A percentile compares a stretch with the other conserved stretches of the same genome.
Evolutionary conservation across 2,329 filamentous ascomycete species (phyloP).

Genomic region (Chrysoporthe deuterocubensis): DNA sequence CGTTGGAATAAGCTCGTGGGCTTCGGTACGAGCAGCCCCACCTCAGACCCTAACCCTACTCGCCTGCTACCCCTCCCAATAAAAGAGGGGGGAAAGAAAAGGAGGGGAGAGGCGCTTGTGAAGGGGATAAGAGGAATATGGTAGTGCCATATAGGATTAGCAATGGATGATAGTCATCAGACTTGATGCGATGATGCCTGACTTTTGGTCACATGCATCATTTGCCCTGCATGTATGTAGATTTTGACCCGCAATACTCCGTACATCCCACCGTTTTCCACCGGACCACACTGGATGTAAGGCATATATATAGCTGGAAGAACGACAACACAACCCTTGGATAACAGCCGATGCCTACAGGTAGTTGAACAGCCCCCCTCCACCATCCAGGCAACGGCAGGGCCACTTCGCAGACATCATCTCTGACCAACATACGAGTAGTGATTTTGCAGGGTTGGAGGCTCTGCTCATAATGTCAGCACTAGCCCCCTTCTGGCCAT

Average conservation of each 20-base stretch:
- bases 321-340: no score
- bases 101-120: not conserved
- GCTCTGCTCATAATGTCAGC: no score
- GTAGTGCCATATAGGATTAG: not conserved
- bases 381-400: no score
- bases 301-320: not conserved
- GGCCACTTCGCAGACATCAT: no score
- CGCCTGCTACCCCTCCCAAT: not conserved
- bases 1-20: constrained; percentile 3
- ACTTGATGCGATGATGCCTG: not conserved
- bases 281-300: not conserved
- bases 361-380: no score
- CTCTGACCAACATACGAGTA: no score
- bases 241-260: not conserved
- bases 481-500: no score
- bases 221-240: not conserved
- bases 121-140: not conserved
- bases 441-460: no score
- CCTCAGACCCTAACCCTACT: constrained; percentile 2
- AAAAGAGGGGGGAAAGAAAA: no score
- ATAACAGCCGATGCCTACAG: no score
- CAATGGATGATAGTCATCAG: not conserved
- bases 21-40: not conserved
- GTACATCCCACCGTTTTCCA: not conserved
- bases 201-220: not conserved